Base-by-base conservation (phyloP, 129 eudicot genomes). In the Cynara cardunculus region DNA sequence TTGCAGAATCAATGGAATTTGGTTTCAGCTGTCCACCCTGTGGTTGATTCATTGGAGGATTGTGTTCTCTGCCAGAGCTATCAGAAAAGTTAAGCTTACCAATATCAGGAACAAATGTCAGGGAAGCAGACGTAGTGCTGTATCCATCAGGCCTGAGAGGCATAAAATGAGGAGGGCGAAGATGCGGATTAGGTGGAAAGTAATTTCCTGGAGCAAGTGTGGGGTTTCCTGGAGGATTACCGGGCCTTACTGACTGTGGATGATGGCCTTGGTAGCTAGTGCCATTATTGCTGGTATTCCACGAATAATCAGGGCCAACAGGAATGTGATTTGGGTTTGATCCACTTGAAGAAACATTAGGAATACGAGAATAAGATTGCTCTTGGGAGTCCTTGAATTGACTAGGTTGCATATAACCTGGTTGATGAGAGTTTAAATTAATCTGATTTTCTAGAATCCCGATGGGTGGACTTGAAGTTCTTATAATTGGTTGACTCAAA, bases 111-210 rank as follows among this genome's bases (percentile, higher is more conserved):
- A 76, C 49, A 81, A 80, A 70, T 66, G 82, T 62, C 35, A 24
- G 73, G 18, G 93, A 79, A 66, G 83, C 85, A 11, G 89, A 78
- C 8, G 87, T 64, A 73, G 80, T 76, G 56, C 74, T 72, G 25
- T 87, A 84, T 53, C 82, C 80, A 74, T 88, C 87, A 18, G 91
- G 89, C 82, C 92, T 86, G 64, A 84, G 86, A 73, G 91, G 89
- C 79, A 84, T 79, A 49, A 79, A 74, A 73, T 78, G 91, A 74
- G 80, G 61, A 71, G 89, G 86, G 64, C 78, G 91, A 67, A 49
- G 59, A 73, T 79, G 86, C 14, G 69, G 71, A 82, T 88, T 84
- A 21, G 93, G 81, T n/a, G 86, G 91, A 68, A 83, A 76, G 56
- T 87, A 68, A 70, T 81, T 89, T 74, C 81, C 86, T 10, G 91